Evolutionary conservation across 768 basidiomycete genomes (phyloP), one percentile per base, ranked within the genome.

Genomic region (Pleurotus pulmonarius): DNA sequence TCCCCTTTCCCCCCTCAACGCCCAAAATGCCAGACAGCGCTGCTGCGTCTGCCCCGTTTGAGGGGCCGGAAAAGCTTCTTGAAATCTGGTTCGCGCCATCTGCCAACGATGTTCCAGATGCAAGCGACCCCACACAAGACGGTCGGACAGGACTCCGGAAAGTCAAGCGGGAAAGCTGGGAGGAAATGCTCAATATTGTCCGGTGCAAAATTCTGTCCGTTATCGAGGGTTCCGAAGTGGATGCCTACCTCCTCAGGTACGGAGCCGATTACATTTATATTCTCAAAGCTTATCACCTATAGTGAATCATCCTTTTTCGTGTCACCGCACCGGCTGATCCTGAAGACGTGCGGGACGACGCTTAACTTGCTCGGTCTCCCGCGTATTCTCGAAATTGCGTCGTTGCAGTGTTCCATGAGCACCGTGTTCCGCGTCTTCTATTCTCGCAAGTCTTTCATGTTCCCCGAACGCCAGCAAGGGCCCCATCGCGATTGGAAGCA

Each of bases 331-430:
- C 88, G 94, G 56, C 81, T 99, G 58, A 98, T 99, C 64, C 85
- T 99, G 67, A 99, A 99, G 74, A 99, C 97, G 11, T 99, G 97
- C 70, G 97, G 97, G 22, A 99, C 97, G 3, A 99, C 97, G 4
- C 87, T 98, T 59, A 98, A 98, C 74, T 88, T 99, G 48, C 81
- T 96, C 60, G 97, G 97, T 11, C 81, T 99, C 49, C 92, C 94
- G 18, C 85, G 93, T 57, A 96, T 99, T 64, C 90, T 99, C 58
- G 87, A 94, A 64, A 96, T 98, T 66, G 97, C 97, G 1, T 78
- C 83, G 37, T 74, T 77, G 5, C 74, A 88, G 39, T 89, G 87
- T 9, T 77, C 81, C 49, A 72, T 93, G 58, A 75, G 75, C 22
- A 78, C 81, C 34, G 92, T 98, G 29, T 83, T 93, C 70, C 85